Evolutionary conservation across 2,329 filamentous ascomycete species (phyloP).

Genomic region (Chlorencoelia australis): DNA sequence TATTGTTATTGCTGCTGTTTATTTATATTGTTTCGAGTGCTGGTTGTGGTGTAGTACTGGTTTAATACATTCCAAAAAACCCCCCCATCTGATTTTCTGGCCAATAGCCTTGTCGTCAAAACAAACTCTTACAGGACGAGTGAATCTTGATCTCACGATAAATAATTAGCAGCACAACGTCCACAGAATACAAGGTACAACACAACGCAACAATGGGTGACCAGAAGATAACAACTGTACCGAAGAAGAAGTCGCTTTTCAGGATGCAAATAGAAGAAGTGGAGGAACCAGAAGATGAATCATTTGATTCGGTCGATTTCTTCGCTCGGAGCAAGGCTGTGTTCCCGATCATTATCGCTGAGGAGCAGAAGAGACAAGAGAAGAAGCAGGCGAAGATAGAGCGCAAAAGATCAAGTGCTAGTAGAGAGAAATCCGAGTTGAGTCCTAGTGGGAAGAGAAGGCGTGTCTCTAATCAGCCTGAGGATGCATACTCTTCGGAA

Average conservation of each 20-base stretch:
- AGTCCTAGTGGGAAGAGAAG: slow-evolving; percentile 21
- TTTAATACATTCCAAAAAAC: too few relatives aligned
- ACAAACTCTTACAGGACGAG: too few relatives aligned
- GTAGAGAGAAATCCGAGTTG: slow-evolving; percentile 16
- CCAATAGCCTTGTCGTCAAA: too few relatives aligned
- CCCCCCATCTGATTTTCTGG: too few relatives aligned
- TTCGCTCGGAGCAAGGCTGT: slow-evolving; percentile 39
- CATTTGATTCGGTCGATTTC: slow-evolving; percentile 30
- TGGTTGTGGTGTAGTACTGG: too few relatives aligned
- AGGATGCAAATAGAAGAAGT: slow-evolving; percentile 41
- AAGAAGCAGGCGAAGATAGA: slow-evolving; percentile 20
- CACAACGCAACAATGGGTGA: slow-evolving; percentile 7
- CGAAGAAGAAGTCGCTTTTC: slow-evolving; percentile 37
- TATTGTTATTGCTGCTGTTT: too few relatives aligned
- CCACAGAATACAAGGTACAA: too few relatives aligned
- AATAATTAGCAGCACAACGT: too few relatives aligned
- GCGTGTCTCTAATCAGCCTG: slow-evolving; percentile 11
- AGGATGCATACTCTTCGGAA: slow-evolving; percentile 11
- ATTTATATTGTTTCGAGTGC: too few relatives aligned
- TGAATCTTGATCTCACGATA: too few relatives aligned
- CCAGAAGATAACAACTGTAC: background rate
- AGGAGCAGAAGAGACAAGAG: slow-evolving; percentile 29
- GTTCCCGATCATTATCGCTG: slow-evolving; percentile 35
- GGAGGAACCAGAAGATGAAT: slow-evolving; percentile 26
- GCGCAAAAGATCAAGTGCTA: slow-evolving; percentile 21